Conservation (phyloP, 495 filamentous ascomycete genomes). For the Xylaria curta region DNA sequence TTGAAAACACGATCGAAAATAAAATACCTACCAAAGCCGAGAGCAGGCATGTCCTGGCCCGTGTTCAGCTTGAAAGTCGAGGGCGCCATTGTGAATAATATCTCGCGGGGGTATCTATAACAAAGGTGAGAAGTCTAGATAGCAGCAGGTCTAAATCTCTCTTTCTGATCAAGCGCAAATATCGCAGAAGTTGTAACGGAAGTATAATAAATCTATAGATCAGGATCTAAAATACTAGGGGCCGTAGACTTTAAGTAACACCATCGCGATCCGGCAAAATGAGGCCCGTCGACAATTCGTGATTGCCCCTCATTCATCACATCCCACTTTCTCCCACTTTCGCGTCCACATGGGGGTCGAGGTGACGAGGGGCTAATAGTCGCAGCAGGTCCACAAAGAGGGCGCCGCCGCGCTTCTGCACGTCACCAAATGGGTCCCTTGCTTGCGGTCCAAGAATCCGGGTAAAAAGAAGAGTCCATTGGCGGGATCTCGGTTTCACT, state of each 20-base stretch:
- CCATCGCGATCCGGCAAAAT: slow-evolving; percentile 37
- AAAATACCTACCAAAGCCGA: slow-evolving; percentile 68
- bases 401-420: background rate
- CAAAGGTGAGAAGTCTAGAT: background rate
- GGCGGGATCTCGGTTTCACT: slow-evolving; percentile 19
- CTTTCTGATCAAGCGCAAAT: background rate
- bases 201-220: background rate
- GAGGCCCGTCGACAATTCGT: slow-evolving; percentile 23
- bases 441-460: slow-evolving; percentile 3
- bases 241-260: slow-evolving; percentile 3
- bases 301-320: slow-evolving; percentile 6
- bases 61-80: slow-evolving; percentile 75
- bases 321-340: background rate
- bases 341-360: background rate
- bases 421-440: slow-evolving; percentile 10
- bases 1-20: slow-evolving; percentile 5
- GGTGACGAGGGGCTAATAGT: background rate
- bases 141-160: background rate
- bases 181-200: background rate
- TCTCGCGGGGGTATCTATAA: background rate
- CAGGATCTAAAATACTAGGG: background rate
- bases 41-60: slow-evolving; percentile 74
- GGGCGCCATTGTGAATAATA: slow-evolving; percentile 50
- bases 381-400: background rate
- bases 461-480: slow-evolving; percentile 9